These are phyloP conservation scores for Pseudohalonectria lignicola DNA, from an alignment of 2,329 filamentous ascomycete genomes.

Conservation along the genomic window DNA sequence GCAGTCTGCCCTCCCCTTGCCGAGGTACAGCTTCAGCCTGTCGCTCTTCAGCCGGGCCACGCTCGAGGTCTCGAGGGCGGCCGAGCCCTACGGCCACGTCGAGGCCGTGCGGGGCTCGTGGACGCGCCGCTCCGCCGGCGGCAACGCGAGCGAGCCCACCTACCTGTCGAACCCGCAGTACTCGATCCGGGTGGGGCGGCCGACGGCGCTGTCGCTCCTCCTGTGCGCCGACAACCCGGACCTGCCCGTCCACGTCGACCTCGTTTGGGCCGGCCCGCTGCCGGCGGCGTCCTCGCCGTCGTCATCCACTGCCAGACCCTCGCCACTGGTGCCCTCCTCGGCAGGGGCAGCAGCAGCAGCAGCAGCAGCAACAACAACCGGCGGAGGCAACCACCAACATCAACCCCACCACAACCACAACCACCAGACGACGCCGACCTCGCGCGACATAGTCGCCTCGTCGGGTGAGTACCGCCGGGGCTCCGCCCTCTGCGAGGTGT, in stretches of 20 bases:
- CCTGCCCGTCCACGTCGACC: constrained; percentile 71
- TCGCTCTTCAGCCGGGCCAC: constrained; percentile 64
- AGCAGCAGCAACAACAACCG: background rate
- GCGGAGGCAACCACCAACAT: no score
- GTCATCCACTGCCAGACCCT: no score
- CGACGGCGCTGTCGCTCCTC: constrained; percentile 58
- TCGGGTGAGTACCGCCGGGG: constrained; percentile 84
- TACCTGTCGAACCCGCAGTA: constrained; percentile 90
- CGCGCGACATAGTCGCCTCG: constrained; percentile 68
- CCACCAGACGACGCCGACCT: constrained; percentile 8
- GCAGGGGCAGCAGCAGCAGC: no score
- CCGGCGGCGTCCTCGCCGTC: constrained; percentile 57
- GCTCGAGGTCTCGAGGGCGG: constrained; percentile 51
- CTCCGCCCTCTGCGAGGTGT: constrained; percentile 55
- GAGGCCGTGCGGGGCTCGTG: constrained; percentile 55
- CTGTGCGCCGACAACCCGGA: constrained; percentile 57
- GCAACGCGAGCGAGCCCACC: constrained; percentile 63
- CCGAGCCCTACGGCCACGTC: constrained; percentile 45
- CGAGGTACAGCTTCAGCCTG: constrained; percentile 74
- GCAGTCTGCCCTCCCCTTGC: constrained; percentile 65
- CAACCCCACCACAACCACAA: no score
- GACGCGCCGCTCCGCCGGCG: constrained; percentile 72
- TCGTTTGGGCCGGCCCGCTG: constrained; percentile 58
- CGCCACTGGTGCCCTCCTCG: no score
- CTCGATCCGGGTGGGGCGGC: constrained; percentile 44